phyloP scores from a whole-genome alignment of 768 basidiomycete species.

The Hygrophoropsis aurantiaca region DNA sequence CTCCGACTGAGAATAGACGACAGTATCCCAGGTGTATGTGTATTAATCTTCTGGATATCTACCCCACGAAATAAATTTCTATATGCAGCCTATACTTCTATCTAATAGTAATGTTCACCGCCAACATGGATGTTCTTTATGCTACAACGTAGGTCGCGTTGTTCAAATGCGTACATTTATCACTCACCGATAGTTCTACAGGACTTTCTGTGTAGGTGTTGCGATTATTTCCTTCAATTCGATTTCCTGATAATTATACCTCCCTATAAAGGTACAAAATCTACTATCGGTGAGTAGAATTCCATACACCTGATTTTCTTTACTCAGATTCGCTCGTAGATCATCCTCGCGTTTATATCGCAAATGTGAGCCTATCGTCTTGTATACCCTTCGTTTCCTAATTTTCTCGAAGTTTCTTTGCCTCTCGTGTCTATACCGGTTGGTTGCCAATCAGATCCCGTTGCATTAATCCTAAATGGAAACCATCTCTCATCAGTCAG shows the following conservation, averaged over 20 bases:
- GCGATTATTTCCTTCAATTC: background rate
- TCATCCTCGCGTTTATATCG: constrained; percentile 24
- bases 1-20: constrained; percentile 6
- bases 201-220: constrained; percentile 30
- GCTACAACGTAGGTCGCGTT: constrained; percentile 22
- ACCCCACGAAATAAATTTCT: background rate
- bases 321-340: constrained; percentile 9
- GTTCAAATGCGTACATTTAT: background rate
- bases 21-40: constrained; percentile 28
- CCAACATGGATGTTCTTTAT: constrained; percentile 18
- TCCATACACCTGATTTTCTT: background rate
- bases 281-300: constrained; percentile 19
- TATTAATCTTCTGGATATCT: background rate
- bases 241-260: constrained; percentile 1
- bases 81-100: constrained; percentile 27
- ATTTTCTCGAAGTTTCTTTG: constrained; percentile 20
- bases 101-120: constrained; percentile 23
- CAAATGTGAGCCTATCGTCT: constrained; percentile 30
- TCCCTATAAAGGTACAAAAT: constrained; percentile 19
- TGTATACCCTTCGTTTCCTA: background rate
- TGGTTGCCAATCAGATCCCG: background rate
- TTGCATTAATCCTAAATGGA: no score
- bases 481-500: constrained; percentile 15
- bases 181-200: constrained; percentile 10
- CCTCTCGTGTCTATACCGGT: constrained; percentile 23